phyloP scores from a whole-genome alignment of 2,329 filamentous ascomycete species.

The Alternaria longipes region DNA sequence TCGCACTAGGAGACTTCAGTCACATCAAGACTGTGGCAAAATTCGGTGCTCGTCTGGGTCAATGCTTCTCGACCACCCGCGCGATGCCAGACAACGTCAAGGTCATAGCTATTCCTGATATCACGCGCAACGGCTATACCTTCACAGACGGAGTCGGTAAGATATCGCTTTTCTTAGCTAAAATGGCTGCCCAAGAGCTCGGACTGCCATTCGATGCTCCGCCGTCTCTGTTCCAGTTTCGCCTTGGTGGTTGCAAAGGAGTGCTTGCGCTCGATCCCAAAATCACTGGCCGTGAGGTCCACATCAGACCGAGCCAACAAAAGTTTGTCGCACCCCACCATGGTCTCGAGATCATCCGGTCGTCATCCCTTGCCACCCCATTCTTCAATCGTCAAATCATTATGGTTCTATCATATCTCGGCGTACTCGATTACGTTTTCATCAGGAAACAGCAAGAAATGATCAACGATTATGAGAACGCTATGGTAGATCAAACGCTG shows the following conservation, averaged over 20 bases:
- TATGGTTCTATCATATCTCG: constrained; percentile 79
- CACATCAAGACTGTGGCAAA: constrained; percentile 88
- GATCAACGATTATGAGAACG: constrained; percentile 72
- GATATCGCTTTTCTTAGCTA: constrained; percentile 80
- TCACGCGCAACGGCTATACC: constrained; percentile 71
- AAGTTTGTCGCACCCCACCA: constrained; percentile 81
- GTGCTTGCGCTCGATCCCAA: constrained; percentile 80
- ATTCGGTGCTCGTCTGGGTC: constrained; percentile 86
- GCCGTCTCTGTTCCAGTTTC: constrained; percentile 90
- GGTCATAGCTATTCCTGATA: constrained; percentile 70
- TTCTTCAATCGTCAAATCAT: constrained; percentile 92
- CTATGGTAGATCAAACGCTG: constrained; percentile 70
- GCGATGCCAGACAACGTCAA: constrained; percentile 72
- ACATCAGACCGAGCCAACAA: constrained; percentile 83
- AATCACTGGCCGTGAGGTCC: constrained; percentile 72
- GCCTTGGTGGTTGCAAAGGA: constrained; percentile 91
- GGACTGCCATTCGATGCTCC: constrained; percentile 64
- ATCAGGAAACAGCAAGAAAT: constrained; percentile 72
- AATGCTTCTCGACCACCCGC: constrained; percentile 94
- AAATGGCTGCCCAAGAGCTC: constrained; percentile 76
- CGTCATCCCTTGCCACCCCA: constrained; percentile 77
- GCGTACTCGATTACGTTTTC: constrained; percentile 74
- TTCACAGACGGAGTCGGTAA: constrained; percentile 96
- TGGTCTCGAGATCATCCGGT: constrained; percentile 84
- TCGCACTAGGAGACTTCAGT: constrained; percentile 86